Base-by-base conservation (phyloP, 495 filamentous ascomycete genomes). In the Stereocaulon alpinum region DNA sequence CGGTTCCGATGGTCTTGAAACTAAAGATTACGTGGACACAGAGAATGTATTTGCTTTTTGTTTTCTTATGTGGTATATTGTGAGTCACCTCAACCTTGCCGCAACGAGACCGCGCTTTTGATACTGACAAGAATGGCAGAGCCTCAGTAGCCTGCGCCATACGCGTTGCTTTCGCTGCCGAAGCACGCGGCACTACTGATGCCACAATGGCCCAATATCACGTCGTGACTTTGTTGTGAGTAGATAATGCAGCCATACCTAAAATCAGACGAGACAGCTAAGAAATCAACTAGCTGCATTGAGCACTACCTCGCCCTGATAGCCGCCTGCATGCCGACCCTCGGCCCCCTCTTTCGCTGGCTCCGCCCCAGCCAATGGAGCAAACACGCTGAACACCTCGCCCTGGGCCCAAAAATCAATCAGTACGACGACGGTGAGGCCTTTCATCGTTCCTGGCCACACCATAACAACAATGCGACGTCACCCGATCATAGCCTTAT, bases 241-340 rank as follows among this genome's bases (percentile, higher is more conserved):
- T 41, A 12, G 6, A 10, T 10, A 42, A 29, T 14, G 4, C 20
- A 24, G 4, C 3, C 4, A 17, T 15, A 2, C 4, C 15, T 18
- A 11, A 7, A 11, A 11, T 18, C 29, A 20, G 12, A 55, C 5
- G 11, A n/a, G 18, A 24, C 15, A 7, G 15, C 22, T 9, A 56
- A 1, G 15, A n/a, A 56, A 12, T 4, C 10, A 6, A 27, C 22
- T 24, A 62, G 60, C 44, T 62, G 60, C 29, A 62, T 62, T 12
- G 60, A 62, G 48, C 60, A 62, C 55, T 62, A 55, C 20, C 49
- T 58, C 12, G 60, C 60, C 18, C 44, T 62, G 1, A 62, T 62
- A 17, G 55, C 60, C 4, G 60, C 60, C 55, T 62, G 60, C 60
- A 62, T 62, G 60, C 60, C 60, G 0, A 62, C 60, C 18, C 54